Conservation (phyloP, 2,329 filamentous ascomycete species). For the Neonectria neomacrospora region DNA sequence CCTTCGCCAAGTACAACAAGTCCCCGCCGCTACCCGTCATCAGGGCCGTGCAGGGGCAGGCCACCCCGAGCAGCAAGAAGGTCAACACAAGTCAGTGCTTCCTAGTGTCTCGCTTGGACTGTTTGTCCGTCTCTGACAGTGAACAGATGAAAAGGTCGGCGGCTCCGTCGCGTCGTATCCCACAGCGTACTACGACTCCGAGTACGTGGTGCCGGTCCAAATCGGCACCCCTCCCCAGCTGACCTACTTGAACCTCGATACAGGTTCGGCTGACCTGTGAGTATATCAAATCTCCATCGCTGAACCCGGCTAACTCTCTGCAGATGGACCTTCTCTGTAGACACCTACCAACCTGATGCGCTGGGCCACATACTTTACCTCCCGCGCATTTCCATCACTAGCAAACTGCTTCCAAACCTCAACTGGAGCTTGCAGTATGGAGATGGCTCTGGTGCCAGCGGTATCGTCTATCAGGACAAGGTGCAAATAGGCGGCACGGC, state of each 20-base stretch:
- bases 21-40: constrained; percentile 45
- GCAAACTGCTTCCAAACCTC: constrained; percentile 53
- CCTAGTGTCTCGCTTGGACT: fast-evolving
- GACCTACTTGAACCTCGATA: constrained; percentile 77
- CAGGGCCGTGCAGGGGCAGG: constrained; percentile 7
- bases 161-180: constrained; percentile 44
- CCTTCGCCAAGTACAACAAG: constrained; percentile 53
- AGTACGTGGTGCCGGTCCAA: constrained; percentile 70
- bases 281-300: not conserved
- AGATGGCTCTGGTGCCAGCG: constrained; percentile 71
- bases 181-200: constrained; percentile 57
- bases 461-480: constrained; percentile 73
- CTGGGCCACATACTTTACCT: constrained; percentile 68
- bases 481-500: constrained; percentile 70
- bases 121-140: constrained; percentile 1
- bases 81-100: constrained; percentile 41
- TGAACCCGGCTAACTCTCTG: constrained; percentile 28
- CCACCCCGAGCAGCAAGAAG: constrained; percentile 24
- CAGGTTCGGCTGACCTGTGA: constrained; percentile 63
- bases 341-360: constrained; percentile 60
- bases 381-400: constrained; percentile 56
- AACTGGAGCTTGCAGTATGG: constrained; percentile 73
- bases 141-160: constrained; percentile 34
- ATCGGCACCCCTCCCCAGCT: constrained; percentile 68
- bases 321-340: constrained; percentile 76